Percentiles rank a stretch among this genome's conserved stretches.
Evolutionary conservation across 2,329 filamentous ascomycete genomes (phyloP).

Genomic region (Talaromyces sp.): DNA sequence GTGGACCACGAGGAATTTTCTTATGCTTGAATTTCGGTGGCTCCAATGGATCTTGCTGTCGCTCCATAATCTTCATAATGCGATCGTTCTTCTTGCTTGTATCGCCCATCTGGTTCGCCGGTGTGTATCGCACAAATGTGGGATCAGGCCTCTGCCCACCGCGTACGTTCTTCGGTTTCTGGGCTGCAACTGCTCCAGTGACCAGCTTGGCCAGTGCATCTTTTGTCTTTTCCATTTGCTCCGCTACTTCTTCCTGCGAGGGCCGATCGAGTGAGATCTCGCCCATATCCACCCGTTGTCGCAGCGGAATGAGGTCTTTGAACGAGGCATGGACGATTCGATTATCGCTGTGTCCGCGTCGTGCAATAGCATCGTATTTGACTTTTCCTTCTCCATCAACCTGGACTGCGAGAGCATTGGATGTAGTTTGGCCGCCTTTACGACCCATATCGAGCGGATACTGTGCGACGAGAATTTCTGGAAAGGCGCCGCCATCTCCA

Average conservation of each 20-base stretch:
- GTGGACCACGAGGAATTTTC: slow-evolving; percentile 90
- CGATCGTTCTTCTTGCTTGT: slow-evolving; percentile 80
- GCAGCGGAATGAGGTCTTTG: slow-evolving; percentile 90
- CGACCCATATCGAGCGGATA: slow-evolving; percentile 95
- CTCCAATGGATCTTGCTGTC: slow-evolving; percentile 91
- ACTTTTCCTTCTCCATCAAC: slow-evolving; percentile 90
- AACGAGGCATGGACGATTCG: slow-evolving; percentile 92
- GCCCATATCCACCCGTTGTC: slow-evolving; percentile 87
- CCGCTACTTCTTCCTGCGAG: slow-evolving; percentile 76
- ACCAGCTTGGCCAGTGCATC: slow-evolving; percentile 79
- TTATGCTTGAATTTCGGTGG: slow-evolving; percentile 99
- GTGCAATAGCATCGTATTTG: slow-evolving; percentile 92
- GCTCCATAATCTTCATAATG: slow-evolving; percentile 97
- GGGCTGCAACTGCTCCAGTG: slow-evolving; percentile 78
- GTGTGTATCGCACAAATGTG: slow-evolving; percentile 93
- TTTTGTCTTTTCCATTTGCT: slow-evolving; percentile 82
- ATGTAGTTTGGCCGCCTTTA: slow-evolving; percentile 64
- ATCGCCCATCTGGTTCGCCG: slow-evolving; percentile 94
- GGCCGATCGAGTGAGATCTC: slow-evolving; percentile 85
- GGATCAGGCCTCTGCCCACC: slow-evolving; percentile 75
- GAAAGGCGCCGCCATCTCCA: slow-evolving; percentile 93
- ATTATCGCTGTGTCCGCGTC: slow-evolving; percentile 78
- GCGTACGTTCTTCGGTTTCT: slow-evolving; percentile 94
- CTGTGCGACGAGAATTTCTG: slow-evolving; percentile 88
- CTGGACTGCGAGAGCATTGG: slow-evolving; percentile 87